Conservation (phyloP, 805 yeast genomes). For the Myxozyma melibiosi region DNA sequence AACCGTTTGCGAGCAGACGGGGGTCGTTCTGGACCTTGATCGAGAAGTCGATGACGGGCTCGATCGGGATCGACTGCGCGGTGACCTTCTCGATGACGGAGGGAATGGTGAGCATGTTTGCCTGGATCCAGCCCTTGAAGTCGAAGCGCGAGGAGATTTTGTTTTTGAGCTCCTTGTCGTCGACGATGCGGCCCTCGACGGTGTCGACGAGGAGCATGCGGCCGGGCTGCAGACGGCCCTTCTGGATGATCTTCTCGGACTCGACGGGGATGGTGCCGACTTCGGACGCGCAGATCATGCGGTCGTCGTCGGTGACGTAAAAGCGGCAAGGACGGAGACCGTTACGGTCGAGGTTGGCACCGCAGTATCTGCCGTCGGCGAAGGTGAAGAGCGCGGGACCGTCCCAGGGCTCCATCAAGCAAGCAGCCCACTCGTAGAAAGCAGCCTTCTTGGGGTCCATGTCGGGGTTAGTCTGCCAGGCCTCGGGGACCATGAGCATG, state of each 20-base stretch:
- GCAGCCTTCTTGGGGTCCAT: slow-evolving; percentile 94
- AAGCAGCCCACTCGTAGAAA: slow-evolving; percentile 98
- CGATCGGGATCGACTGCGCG: slow-evolving; percentile 38
- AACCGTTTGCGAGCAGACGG: slow-evolving; percentile 82
- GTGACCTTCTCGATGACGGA: slow-evolving; percentile 67
- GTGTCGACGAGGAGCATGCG: slow-evolving; percentile 95
- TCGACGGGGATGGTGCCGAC: slow-evolving; percentile 95
- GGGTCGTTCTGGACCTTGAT: slow-evolving; percentile 75
- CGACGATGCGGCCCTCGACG: slow-evolving; percentile 87
- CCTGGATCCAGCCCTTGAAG: slow-evolving; percentile 90
- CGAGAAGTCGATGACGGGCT: slow-evolving; percentile 31
- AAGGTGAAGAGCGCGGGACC: slow-evolving; percentile 97
- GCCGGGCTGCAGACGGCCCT: slow-evolving; percentile 96
- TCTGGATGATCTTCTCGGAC: slow-evolving; percentile 76
- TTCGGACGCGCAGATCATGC: slow-evolving; percentile 97
- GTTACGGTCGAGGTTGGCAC: slow-evolving; percentile 96
- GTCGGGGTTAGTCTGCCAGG: slow-evolving; percentile 83
- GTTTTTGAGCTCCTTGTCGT: slow-evolving; percentile 83
- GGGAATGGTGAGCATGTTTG: slow-evolving; percentile 81
- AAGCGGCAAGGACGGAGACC: slow-evolving; percentile 98
- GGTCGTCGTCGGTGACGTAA: slow-evolving; percentile 90
- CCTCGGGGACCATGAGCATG: slow-evolving; percentile 96
- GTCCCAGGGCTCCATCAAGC: slow-evolving; percentile 99
- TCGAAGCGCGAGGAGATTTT: slow-evolving; percentile 80
- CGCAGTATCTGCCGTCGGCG: slow-evolving; percentile 97